These are phyloP conservation scores for Rutidosis leptorrhynchoides DNA, from an alignment of 129 eudicot species.

Conservation along the genomic window DNA sequence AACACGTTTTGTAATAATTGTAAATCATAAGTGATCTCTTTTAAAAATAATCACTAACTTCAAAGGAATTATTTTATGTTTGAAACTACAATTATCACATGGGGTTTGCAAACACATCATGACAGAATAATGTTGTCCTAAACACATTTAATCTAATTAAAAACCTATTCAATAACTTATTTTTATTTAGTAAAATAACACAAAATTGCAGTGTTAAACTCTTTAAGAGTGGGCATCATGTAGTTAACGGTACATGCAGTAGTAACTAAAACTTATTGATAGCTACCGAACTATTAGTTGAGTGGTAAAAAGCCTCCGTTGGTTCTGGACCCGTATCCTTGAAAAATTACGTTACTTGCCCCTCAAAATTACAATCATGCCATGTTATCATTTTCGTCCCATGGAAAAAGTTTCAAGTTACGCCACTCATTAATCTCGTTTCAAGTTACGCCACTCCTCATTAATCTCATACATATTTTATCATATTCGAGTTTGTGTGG, in stretches of 20 bases:
- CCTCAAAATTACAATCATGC: too few relatives aligned
- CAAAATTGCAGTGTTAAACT: neutral
- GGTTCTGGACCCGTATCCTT: too few relatives aligned
- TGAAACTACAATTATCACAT: neutral
- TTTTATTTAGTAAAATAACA: conserved; percentile 14
- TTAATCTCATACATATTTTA: too few relatives aligned
- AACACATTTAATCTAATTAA: neutral
- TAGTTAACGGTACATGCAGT: neutral
- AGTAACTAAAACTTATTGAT: neutral
- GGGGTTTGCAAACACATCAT: conserved; percentile 7
- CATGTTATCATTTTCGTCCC: too few relatives aligned
- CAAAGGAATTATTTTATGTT: neutral
- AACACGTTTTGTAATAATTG: neutral
- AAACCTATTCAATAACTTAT: neutral
- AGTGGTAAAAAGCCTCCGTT: too few relatives aligned
- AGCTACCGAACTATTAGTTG: too few relatives aligned
- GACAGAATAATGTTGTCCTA: conserved; percentile 7
- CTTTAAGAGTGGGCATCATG: neutral
- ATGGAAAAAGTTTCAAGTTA: too few relatives aligned
- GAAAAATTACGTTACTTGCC: too few relatives aligned
- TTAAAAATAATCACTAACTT: conserved; percentile 5
- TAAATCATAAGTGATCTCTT: neutral
- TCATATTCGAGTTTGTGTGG: neutral
- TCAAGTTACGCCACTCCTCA: too few relatives aligned
- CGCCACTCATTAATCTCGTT: too few relatives aligned